Conservation (phyloP, 2,329 filamentous ascomycete species). For the Talaromyces sp. region DNA sequence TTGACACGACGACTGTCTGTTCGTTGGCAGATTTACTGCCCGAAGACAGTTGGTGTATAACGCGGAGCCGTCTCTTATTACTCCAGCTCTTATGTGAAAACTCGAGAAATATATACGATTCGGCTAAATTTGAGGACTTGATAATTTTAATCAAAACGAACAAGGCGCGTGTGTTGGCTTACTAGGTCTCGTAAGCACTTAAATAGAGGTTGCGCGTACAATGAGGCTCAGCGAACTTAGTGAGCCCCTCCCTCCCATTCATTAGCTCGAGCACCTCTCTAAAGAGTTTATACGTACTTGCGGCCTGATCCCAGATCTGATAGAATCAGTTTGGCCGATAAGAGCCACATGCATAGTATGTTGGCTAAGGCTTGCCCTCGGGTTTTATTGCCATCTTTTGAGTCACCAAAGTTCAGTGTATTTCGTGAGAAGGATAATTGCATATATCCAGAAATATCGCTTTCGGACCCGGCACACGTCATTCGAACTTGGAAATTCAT, state of each 20-base stretch:
- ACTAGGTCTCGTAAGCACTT: neutral
- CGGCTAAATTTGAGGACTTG: neutral
- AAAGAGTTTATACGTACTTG: neutral
- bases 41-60: neutral
- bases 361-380: neutral
- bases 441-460: neutral
- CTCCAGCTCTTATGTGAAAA: neutral
- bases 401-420: neutral
- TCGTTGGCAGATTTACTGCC: neutral
- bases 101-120: neutral
- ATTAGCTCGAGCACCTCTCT: neutral
- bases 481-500: neutral
- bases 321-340: neutral
- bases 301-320: neutral
- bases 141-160: neutral
- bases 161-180: neutral
- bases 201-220: neutral
- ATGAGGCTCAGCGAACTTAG: neutral
- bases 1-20: neutral
- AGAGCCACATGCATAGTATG: no score
- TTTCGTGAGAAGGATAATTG: neutral
- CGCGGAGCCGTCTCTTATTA: neutral
- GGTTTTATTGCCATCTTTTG: neutral
- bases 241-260: no score
- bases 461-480: neutral